Evolutionary conservation across 2,329 filamentous ascomycete genomes (phyloP).

Genomic region (Diaporthe humulicola): DNA sequence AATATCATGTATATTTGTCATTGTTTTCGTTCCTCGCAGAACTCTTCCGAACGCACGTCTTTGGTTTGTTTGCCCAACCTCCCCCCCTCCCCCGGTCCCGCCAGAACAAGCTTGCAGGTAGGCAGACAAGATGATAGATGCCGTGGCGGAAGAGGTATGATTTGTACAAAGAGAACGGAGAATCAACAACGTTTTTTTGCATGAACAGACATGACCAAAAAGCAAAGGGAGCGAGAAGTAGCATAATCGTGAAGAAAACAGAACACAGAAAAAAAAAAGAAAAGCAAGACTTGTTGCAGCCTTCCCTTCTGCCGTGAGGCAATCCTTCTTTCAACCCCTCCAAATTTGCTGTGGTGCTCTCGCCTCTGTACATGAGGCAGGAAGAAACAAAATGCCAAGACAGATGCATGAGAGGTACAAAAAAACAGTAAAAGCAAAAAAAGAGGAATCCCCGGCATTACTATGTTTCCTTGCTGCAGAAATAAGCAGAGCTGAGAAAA

Average conservation of each 20-base stretch:
- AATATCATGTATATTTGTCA: conserved; percentile 24
- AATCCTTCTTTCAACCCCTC: conserved; percentile 46
- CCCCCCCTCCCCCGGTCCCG: background rate
- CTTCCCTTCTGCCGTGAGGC: conserved; percentile 52
- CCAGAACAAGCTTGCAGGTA: conserved; percentile 15
- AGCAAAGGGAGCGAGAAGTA: background rate
- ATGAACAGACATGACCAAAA: conserved; percentile 6
- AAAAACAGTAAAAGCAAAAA: background rate
- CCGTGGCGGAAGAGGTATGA: background rate
- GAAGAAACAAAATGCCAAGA: conserved; percentile 36
- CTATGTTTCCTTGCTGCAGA: conserved; percentile 67
- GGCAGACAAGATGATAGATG: background rate
- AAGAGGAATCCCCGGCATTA: conserved; percentile 61
- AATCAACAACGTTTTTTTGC: background rate
- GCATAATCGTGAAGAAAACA: background rate
- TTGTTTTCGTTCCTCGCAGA: conserved; percentile 14
- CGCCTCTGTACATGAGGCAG: conserved; percentile 37
- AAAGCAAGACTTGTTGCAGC: conserved; percentile 20
- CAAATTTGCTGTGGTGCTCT: conserved; percentile 22
- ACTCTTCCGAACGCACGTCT: conserved; percentile 8
- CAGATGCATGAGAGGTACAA: conserved; percentile 1
- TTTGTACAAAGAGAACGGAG: conserved; percentile 18
- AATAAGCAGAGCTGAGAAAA: conserved; percentile 13
- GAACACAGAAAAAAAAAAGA: background rate
- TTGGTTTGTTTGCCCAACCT: background rate